Percentiles rank a stretch among this genome's conserved stretches.
Conservation (phyloP, 176 grass and related monocot species). For the Paspalum notatum region DNA sequence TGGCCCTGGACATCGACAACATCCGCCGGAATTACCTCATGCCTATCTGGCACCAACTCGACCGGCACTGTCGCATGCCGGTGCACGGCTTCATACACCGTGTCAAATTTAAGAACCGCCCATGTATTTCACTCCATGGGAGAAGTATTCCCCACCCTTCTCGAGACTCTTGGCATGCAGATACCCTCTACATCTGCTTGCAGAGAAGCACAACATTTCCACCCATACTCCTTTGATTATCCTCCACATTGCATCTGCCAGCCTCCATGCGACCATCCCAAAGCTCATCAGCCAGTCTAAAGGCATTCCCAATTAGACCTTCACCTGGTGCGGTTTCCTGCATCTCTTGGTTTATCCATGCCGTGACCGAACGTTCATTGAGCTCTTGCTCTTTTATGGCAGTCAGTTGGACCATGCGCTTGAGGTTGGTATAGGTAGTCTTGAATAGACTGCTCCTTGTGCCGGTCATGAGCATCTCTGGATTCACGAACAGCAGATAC, state of each 20-base stretch:
- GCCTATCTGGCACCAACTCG: too few species aligned
- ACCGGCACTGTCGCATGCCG: too few species aligned
- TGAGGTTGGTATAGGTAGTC: neutral
- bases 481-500: neutral
- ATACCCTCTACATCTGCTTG: neutral
- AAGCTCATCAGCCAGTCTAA: neutral
- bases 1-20: too few species aligned
- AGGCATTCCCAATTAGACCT: neutral
- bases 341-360: neutral
- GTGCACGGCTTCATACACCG: too few species aligned
- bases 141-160: neutral
- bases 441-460: neutral
- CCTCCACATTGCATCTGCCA: neutral
- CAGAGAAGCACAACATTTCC: neutral
- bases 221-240: constrained; percentile 5
- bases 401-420: neutral
- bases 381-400: neutral
- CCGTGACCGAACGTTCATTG: neutral
- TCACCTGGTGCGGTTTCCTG: neutral
- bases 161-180: neutral
- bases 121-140: too few species aligned
- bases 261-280: neutral
- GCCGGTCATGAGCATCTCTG: neutral
- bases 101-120: too few species aligned
- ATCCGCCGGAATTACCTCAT: too few species aligned